Percentiles rank a stretch among this genome's conserved stretches.
Evolutionary conservation across 345 rosid species (phyloP).

Genomic region (Eucalyptus tenuipes): DNA sequence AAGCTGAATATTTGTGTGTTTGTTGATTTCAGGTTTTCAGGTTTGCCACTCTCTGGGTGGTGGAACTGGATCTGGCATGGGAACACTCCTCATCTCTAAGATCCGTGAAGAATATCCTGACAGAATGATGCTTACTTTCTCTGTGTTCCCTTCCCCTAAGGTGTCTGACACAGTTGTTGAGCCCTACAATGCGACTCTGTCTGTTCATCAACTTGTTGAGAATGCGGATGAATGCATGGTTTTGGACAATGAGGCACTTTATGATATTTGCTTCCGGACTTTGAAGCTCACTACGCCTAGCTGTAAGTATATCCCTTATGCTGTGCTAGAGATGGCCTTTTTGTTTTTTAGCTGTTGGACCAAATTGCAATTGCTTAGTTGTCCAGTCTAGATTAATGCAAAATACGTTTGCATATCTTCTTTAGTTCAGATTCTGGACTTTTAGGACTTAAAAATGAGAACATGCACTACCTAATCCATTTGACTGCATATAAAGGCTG

Average conservation of each 20-base stretch:
- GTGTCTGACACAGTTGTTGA: conserved; percentile 71
- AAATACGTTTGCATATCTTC: not conserved
- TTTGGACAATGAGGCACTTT: conserved; percentile 62
- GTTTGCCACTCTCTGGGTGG: conserved; percentile 67
- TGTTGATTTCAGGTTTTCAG: conserved; percentile 35
- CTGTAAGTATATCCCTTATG: conserved; percentile 23
- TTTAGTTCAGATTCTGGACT: not conserved
- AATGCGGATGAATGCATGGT: conserved; percentile 76
- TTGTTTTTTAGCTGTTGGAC: not conserved
- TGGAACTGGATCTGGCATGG: conserved; percentile 73
- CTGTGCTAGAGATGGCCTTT: not conserved
- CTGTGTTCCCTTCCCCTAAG: conserved; percentile 60
- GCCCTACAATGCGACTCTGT: conserved; percentile 68
- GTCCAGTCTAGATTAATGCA: not conserved
- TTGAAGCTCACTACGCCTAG: conserved; percentile 71
- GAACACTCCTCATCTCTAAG: conserved; percentile 57
- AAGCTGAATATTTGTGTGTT: not conserved
- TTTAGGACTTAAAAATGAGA: not conserved
- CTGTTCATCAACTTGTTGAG: conserved; percentile 70
- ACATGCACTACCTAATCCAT: not conserved
- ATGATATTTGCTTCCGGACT: conserved; percentile 68
- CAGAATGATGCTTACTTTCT: conserved; percentile 65
- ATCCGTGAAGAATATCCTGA: conserved; percentile 65
- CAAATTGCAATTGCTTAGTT: not conserved
- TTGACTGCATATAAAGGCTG: not conserved